Evolutionary conservation across 352 stramenopile species (phyloP).

Genomic region (Phytophthora pini): DNA sequence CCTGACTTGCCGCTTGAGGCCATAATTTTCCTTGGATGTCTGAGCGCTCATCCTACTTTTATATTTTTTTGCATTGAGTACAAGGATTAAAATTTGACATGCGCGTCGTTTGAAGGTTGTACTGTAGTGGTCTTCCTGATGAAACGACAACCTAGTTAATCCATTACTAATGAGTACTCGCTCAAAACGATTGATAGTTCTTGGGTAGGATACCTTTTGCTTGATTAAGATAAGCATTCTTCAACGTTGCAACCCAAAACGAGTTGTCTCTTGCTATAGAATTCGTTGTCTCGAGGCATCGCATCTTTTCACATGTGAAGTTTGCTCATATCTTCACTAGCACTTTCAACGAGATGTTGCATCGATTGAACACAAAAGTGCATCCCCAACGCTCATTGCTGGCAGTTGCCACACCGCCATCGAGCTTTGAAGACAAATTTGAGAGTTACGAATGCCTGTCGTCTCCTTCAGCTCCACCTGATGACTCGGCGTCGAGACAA

Average conservation of each 20-base stretch:
- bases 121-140: conserved; percentile 59
- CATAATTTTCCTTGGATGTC: conserved; percentile 71
- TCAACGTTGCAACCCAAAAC: conserved; percentile 9
- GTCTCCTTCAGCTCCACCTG: conserved; percentile 21
- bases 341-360: conserved; percentile 19
- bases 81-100: conserved; percentile 79
- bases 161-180: conserved; percentile 79
- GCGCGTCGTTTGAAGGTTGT: conserved; percentile 79
- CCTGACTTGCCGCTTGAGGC: conserved; percentile 67
- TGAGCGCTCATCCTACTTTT: conserved; percentile 35
- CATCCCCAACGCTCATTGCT: conserved; percentile 22
- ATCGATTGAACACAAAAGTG: conserved; percentile 28
- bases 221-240: conserved; percentile 5
- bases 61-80: conserved; percentile 33
- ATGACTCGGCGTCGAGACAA: conserved; percentile 1
- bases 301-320: background rate
- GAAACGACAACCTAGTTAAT: conserved; percentile 87
- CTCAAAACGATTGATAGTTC: conserved; percentile 16
- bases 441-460: conserved; percentile 18
- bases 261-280: background rate
- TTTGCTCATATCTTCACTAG: conserved; percentile 9
- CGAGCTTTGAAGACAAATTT: conserved; percentile 14
- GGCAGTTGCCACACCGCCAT: conserved; percentile 1
- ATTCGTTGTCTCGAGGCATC: background rate
- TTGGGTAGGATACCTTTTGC: background rate